Conservation (phyloP, 2,329 filamentous ascomycete genomes). For the Calycina marina region DNA sequence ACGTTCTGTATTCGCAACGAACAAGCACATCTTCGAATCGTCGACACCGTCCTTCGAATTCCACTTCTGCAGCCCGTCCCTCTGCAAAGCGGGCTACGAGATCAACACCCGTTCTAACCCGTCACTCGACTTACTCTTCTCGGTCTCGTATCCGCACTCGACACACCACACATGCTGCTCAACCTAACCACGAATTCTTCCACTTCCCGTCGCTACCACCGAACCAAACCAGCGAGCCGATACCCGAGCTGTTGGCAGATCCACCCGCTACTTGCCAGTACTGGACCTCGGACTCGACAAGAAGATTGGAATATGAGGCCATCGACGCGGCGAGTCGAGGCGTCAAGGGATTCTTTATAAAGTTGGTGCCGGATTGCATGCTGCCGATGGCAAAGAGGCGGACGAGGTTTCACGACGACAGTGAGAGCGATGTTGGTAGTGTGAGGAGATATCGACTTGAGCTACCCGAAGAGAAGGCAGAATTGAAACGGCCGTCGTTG, state of each 20-base stretch:
- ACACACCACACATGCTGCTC: constrained; percentile 2
- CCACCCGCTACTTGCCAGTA: constrained; percentile 49
- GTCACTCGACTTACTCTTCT: constrained; percentile 2
- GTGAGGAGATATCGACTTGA: constrained; percentile 47
- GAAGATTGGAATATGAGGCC: constrained; percentile 49
- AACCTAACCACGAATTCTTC: constrained; percentile 16
- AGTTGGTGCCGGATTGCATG: constrained; percentile 47
- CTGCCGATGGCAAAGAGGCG: constrained; percentile 33
- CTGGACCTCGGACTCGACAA: constrained; percentile 50
- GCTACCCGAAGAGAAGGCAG: constrained; percentile 29
- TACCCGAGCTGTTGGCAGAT: constrained; percentile 19
- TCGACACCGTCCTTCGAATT: constrained; percentile 3
- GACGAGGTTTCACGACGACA: constrained; percentile 34
- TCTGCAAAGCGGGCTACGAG: constrained; percentile 11
- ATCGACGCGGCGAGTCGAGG: constrained; percentile 48
- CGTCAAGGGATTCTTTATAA: constrained; percentile 43
- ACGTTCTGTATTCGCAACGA: constrained; percentile 7
- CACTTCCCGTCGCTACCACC: constrained; percentile 18
- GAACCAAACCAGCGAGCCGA: constrained; percentile 25
- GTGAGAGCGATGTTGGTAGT: constrained; percentile 36
- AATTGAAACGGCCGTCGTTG: background rate
- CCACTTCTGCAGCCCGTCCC: constrained; percentile 9
- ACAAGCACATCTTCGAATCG: constrained; percentile 9
- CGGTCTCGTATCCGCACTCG: constrained; percentile 3
- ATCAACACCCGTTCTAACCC: constrained; percentile 5